Conservation (phyloP, 2,329 filamentous ascomycete genomes). For the Stachybotrys elegans region DNA sequence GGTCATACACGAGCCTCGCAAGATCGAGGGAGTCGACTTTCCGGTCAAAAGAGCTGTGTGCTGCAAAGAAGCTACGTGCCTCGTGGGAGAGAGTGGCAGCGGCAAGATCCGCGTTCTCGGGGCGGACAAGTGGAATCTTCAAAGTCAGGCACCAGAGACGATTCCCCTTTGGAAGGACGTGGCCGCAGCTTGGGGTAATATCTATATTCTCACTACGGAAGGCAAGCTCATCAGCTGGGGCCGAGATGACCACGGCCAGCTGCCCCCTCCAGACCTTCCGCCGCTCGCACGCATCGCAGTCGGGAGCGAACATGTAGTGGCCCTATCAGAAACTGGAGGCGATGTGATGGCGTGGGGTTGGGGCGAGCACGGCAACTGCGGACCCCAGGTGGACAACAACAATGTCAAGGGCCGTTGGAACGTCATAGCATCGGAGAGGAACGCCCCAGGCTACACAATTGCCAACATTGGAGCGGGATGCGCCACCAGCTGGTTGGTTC, state of each 20-base stretch:
- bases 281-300: constrained; percentile 60
- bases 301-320: constrained; percentile 88
- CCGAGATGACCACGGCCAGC: constrained; percentile 77
- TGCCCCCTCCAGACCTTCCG: constrained; percentile 60
- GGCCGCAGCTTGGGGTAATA: constrained; percentile 74
- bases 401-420: constrained; percentile 68
- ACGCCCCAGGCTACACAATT: constrained; percentile 47
- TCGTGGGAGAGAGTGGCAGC: constrained; percentile 51
- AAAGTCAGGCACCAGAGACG: constrained; percentile 48
- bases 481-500: constrained; percentile 88
- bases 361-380: constrained; percentile 98
- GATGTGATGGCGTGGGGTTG: constrained; percentile 86
- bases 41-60: constrained; percentile 64
- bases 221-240: constrained; percentile 70
- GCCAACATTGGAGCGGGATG: constrained; percentile 73
- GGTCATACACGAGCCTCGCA: constrained; percentile 54
- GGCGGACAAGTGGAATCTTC: constrained; percentile 66
- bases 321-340: constrained; percentile 56
- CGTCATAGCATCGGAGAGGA: constrained; percentile 54
- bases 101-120: constrained; percentile 66
- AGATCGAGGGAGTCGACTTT: constrained; percentile 56
- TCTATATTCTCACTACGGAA: constrained; percentile 63
- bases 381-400: constrained; percentile 56
- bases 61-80: constrained; percentile 79
- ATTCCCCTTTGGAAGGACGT: constrained; percentile 61